Percentiles rank a stretch among this genome's conserved stretches.
Evolutionary conservation across 768 basidiomycete genomes (phyloP).

Genomic region (Boletus edulis): DNA sequence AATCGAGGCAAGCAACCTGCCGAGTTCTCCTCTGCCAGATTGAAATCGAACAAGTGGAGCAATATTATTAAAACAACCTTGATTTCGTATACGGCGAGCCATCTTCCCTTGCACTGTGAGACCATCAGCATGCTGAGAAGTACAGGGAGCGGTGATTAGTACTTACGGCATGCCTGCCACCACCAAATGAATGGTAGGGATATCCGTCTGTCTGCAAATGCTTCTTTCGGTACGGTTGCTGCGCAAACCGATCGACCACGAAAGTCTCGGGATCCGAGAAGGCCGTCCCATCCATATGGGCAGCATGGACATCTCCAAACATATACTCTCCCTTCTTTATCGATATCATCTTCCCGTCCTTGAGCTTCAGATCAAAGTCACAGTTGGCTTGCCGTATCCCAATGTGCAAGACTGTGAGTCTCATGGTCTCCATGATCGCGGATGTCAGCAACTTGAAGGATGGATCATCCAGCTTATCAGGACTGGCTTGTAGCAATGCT

Average conservation of each 20-base stretch:
- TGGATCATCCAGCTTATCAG: slow-evolving; percentile 15
- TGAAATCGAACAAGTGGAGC: not conserved
- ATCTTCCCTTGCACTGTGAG: slow-evolving; percentile 14
- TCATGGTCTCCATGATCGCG: slow-evolving; percentile 26
- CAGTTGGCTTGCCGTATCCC: slow-evolving; percentile 14
- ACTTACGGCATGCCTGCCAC: slow-evolving; percentile 20
- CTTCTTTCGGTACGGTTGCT: not conserved
- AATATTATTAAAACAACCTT: slow-evolving; percentile 13
- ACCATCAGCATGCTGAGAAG: not conserved
- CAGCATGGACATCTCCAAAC: slow-evolving; percentile 16
- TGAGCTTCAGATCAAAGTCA: slow-evolving; percentile 16
- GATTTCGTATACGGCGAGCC: slow-evolving; percentile 19
- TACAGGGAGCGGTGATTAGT: not conserved
- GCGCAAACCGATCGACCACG: slow-evolving; percentile 11
- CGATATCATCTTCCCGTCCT: slow-evolving; percentile 3
- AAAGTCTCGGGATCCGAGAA: slow-evolving; percentile 16
- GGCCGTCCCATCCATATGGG: slow-evolving; percentile 9
- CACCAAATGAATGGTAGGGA: slow-evolving; percentile 12
- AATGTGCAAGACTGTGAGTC: slow-evolving; percentile 16
- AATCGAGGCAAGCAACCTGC: no score
- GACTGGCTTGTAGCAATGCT: slow-evolving; percentile 8
- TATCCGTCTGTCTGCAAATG: slow-evolving; percentile 10
- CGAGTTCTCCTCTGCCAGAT: no score
- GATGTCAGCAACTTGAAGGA: slow-evolving; percentile 21
- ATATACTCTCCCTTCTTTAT: slow-evolving; percentile 22